phyloP scores from a whole-genome alignment of 139 green algal species.

The Chlorella ohadii region DNA sequence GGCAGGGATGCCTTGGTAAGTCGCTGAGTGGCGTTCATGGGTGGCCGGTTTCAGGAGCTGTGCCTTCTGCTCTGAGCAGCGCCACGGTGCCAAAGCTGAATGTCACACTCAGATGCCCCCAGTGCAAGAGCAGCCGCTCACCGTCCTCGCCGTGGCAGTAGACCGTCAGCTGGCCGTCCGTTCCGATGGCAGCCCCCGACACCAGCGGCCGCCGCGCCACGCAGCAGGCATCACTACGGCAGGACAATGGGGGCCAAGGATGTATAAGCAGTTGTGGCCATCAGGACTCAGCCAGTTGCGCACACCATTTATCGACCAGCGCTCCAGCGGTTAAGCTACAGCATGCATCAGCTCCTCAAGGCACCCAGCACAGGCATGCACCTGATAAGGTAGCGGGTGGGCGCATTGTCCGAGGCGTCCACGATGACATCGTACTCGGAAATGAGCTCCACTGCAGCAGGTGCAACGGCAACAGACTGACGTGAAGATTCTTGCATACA shows the following conservation, averaged over 20 bases:
- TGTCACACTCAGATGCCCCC: too few species aligned
- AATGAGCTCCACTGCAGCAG: slow-evolving; percentile 62
- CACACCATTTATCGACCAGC: too few species aligned
- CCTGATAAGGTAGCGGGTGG: slow-evolving; percentile 94
- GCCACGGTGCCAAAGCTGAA: too few species aligned
- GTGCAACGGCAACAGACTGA: too few species aligned
- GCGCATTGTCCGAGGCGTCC: slow-evolving; percentile 94
- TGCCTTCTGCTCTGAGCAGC: too few species aligned
- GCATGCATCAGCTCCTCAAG: too few species aligned
- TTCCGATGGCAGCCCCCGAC: slow-evolving; percentile 91
- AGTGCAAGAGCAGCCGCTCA: slow-evolving; percentile 16
- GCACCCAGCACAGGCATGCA: not conserved
- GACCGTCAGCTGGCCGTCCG: slow-evolving; percentile 95
- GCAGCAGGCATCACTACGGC: slow-evolving; percentile 81
- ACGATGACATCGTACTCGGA: slow-evolving; percentile 89
- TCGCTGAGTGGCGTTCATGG: too few species aligned
- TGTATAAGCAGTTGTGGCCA: not conserved
- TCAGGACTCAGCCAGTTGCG: too few species aligned
- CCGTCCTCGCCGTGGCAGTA: slow-evolving; percentile 78
- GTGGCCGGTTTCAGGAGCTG: too few species aligned
- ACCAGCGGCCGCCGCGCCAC: slow-evolving; percentile 78
- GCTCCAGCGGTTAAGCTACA: too few species aligned
- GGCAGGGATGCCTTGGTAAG: too few species aligned
- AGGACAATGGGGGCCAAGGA: not conserved
- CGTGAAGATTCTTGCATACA: too few species aligned